These are phyloP conservation scores for Diaporthe longicolla DNA, from an alignment of 2,329 filamentous ascomycete species.

Conservation along the genomic window DNA sequence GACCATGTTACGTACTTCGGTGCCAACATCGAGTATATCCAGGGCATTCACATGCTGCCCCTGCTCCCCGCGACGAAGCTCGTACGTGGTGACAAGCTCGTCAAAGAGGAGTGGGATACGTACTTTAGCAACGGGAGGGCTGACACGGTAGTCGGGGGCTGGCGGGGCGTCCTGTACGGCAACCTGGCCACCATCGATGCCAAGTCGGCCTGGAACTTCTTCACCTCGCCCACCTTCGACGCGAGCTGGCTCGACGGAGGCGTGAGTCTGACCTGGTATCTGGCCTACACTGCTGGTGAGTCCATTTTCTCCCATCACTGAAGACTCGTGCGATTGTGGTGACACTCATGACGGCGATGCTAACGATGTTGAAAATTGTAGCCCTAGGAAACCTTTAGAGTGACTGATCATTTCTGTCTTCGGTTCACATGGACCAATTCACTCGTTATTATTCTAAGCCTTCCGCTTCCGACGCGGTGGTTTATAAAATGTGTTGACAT, in stretches of 20 bases:
- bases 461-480: neutral
- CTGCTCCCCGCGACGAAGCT: slow-evolving; percentile 75
- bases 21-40: slow-evolving; percentile 76
- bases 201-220: slow-evolving; percentile 79
- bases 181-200: slow-evolving; percentile 87
- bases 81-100: slow-evolving; percentile 77
- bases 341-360: neutral
- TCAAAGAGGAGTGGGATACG: slow-evolving; percentile 84
- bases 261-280: slow-evolving; percentile 86
- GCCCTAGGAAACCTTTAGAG: slow-evolving; percentile 5
- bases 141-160: slow-evolving; percentile 78
- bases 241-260: slow-evolving; percentile 83
- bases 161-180: slow-evolving; percentile 87
- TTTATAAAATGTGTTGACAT: neutral
- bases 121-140: slow-evolving; percentile 80
- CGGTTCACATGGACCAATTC: neutral
- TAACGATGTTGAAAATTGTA: neutral
- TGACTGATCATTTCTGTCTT: neutral
- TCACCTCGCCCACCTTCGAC: slow-evolving; percentile 76
- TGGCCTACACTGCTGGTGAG: slow-evolving; percentile 82
- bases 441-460: neutral
- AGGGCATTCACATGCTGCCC: slow-evolving; percentile 75
- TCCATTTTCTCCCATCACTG: slow-evolving; percentile 42
- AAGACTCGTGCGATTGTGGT: no score
- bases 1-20: slow-evolving; percentile 96